phyloP scores from a whole-genome alignment of 2,329 filamentous ascomycete species.

The Onygena corvina region DNA sequence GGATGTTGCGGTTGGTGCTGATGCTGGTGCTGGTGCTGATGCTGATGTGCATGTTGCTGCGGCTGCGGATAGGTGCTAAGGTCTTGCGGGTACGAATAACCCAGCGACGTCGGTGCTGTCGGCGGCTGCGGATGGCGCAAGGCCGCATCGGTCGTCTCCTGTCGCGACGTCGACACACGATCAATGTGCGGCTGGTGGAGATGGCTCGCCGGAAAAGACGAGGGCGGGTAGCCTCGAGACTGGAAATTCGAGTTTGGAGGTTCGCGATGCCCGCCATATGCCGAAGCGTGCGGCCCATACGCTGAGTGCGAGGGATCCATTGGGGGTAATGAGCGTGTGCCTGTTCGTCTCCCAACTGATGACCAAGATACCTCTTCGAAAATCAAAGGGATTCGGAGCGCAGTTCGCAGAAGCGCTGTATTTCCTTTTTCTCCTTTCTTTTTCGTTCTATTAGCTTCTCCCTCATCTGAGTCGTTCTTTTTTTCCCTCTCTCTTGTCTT shows the following conservation, averaged over 20 bases:
- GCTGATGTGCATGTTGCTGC: not conserved
- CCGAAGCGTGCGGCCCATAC: not conserved
- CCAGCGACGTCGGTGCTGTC: not conserved
- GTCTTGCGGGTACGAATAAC: not conserved
- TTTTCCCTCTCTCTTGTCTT: not conserved
- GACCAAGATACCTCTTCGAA: no score
- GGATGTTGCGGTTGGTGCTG: not conserved
- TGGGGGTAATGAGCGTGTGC: not conserved
- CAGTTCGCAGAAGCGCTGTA: not conserved
- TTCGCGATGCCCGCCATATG: not conserved
- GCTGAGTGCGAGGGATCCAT: conserved; percentile 8
- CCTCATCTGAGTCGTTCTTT: not conserved
- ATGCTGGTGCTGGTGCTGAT: not conserved
- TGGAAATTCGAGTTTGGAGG: not conserved
- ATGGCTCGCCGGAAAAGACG: not conserved
- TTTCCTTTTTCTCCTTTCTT: conserved; percentile 4
- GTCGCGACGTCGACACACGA: not conserved
- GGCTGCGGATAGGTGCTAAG: not conserved
- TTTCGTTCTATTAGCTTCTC: not conserved
- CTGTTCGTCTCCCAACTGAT: not conserved
- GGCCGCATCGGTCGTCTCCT: not conserved
- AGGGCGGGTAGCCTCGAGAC: not conserved
- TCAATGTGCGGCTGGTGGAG: not conserved
- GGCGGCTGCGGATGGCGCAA: not conserved
- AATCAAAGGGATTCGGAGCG: not conserved